Percentiles rank a stretch among this genome's conserved stretches.
Conservation (phyloP, 2,329 filamentous ascomycete genomes). For the Aspergillus amoenus region DNA sequence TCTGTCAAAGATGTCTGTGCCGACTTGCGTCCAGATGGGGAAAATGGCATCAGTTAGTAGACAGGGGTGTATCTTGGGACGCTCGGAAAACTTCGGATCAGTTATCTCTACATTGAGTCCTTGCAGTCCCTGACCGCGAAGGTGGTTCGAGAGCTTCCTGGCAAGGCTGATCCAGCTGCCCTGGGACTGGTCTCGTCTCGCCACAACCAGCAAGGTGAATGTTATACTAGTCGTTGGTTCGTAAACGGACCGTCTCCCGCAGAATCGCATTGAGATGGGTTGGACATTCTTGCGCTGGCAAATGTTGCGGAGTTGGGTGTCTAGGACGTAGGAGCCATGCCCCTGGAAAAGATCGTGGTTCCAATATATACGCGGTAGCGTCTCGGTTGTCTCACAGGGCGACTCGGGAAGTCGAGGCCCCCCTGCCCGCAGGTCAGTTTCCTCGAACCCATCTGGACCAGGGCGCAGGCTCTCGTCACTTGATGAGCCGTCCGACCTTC, state of each 20-base stretch:
- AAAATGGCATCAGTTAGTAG: background rate
- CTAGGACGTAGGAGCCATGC: background rate
- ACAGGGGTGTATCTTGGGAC: background rate
- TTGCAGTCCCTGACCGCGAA: background rate
- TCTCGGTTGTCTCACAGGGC: background rate
- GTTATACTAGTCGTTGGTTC: background rate
- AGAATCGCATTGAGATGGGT: background rate
- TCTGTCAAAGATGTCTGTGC: background rate
- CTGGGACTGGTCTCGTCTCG: background rate
- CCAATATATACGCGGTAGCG: background rate
- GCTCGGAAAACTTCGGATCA: background rate
- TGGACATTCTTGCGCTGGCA: background rate
- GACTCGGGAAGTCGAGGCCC: background rate
- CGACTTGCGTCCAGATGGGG: background rate
- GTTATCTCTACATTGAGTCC: background rate
- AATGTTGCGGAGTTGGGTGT: background rate
- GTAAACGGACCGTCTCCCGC: background rate
- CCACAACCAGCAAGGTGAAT: background rate
- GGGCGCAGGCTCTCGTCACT: background rate
- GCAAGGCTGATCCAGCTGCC: background rate
- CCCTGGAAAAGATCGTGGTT: background rate
- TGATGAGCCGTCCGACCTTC: background rate
- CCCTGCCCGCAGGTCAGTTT: background rate
- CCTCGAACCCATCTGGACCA: background rate
- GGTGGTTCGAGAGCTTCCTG: background rate